Conservation (phyloP, 2,329 filamentous ascomycete genomes). For the Aaosphaeria pasadenensis region DNA sequence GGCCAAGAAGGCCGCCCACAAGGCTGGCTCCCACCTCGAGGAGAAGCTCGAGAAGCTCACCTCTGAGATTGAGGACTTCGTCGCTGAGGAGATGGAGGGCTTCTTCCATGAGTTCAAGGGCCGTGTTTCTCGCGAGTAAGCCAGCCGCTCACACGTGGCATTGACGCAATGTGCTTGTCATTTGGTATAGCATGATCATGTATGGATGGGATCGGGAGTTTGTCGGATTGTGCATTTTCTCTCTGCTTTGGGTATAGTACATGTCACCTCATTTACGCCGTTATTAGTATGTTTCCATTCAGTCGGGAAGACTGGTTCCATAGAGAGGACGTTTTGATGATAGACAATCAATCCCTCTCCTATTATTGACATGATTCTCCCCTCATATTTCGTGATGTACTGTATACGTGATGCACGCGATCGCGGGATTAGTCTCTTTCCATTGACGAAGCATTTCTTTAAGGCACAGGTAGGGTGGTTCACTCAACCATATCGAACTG, state of each 20-base stretch:
- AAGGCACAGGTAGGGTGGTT: too few relatives aligned
- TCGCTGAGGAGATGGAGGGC: conserved; percentile 48
- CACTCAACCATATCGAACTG: too few relatives aligned
- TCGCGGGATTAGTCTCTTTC: not conserved
- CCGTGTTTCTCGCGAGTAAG: conserved; percentile 33
- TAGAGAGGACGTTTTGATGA: not conserved
- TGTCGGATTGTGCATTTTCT: conserved; percentile 9
- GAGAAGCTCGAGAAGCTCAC: conserved; percentile 42
- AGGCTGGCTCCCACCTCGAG: conserved; percentile 42
- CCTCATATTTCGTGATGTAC: too few relatives aligned
- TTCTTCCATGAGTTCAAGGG: conserved; percentile 54
- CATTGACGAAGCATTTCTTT: not conserved
- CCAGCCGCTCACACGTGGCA: not conserved
- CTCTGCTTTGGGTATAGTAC: conserved; percentile 4
- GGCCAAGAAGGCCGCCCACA: conserved; percentile 36
- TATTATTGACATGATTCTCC: not conserved
- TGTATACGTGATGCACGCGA: too few relatives aligned
- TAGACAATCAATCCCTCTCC: not conserved
- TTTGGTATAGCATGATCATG: not conserved
- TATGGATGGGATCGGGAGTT: conserved; percentile 1
- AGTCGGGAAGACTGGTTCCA: not conserved
- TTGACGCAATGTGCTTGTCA: not conserved
- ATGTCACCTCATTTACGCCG: conserved; percentile 5
- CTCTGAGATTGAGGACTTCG: conserved; percentile 46
- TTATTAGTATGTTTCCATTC: not conserved